Conservation (phyloP, 345 rosid genomes). For the Lumnitzera racemosa region DNA sequence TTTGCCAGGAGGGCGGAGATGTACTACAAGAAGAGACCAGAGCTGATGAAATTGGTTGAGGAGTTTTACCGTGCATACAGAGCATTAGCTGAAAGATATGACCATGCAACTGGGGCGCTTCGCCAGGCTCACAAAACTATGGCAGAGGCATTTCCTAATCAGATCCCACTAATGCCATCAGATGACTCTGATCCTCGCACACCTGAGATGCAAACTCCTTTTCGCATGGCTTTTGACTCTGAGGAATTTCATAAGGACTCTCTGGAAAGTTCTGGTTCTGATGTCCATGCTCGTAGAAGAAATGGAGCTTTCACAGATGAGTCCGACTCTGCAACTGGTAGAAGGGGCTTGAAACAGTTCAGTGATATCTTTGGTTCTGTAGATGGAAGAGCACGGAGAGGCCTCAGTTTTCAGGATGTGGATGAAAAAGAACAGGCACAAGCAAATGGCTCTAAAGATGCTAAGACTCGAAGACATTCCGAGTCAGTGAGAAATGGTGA, state of each 20-base stretch:
- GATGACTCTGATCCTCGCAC: conserved; percentile 84
- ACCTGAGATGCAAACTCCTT: conserved; percentile 52
- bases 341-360: conserved; percentile 54
- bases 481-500: conserved; percentile 55
- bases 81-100: conserved; percentile 96
- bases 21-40: conserved; percentile 97
- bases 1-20: conserved; percentile 99
- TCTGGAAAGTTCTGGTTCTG: conserved; percentile 41
- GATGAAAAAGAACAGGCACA: conserved; percentile 33
- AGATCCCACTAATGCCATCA: conserved; percentile 48
- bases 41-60: conserved; percentile 95
- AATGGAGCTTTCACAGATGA: conserved; percentile 63
- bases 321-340: conserved; percentile 34
- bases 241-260: conserved; percentile 57
- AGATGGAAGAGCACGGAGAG: conserved; percentile 65
- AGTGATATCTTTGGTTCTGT: conserved; percentile 37
- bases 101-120: conserved; percentile 87
- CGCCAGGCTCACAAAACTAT: conserved; percentile 90
- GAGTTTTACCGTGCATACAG: conserved; percentile 98
- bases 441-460: conserved; percentile 18
- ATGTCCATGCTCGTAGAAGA: conserved; percentile 35
- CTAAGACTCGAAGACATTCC: conserved; percentile 37
- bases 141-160: conserved; percentile 95
- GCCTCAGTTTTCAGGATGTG: conserved; percentile 58
- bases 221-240: conserved; percentile 35